These are phyloP conservation scores for Chlamydomonas schloesseri DNA, from an alignment of 139 green algal species.

Conservation along the genomic window DNA sequence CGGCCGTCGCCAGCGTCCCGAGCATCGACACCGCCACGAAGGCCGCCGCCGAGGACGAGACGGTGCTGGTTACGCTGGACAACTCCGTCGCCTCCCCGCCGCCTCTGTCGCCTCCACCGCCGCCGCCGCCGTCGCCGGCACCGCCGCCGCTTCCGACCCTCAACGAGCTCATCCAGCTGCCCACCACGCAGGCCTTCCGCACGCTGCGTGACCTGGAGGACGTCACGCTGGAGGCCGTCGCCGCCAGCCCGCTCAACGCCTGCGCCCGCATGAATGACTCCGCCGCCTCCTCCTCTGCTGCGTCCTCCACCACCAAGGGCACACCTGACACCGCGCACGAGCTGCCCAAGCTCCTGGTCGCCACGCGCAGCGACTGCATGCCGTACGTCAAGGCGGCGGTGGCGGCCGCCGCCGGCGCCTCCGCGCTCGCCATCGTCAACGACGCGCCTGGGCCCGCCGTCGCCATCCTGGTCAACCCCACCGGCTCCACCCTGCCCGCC, in stretches of 20 bases:
- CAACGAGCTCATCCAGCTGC: background rate
- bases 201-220: conserved; percentile 3
- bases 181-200: background rate
- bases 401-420: conserved; percentile 70
- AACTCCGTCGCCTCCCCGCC: background rate
- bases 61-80: no score
- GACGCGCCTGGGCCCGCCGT: conserved; percentile 41
- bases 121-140: background rate
- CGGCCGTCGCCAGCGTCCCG: background rate
- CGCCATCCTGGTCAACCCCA: background rate
- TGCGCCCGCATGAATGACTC: background rate
- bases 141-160: background rate
- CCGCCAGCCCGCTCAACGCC: background rate
- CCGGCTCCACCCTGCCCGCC: conserved; percentile 19
- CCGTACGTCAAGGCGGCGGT: conserved; percentile 70
- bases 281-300: background rate
- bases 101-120: background rate
- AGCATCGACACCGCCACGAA: background rate
- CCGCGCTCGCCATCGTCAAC: conserved; percentile 76
- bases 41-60: background rate
- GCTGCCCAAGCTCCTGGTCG: conserved; percentile 56
- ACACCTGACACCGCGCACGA: no score
- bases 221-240: background rate
- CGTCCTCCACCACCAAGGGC: no score
- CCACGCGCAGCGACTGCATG: conserved; percentile 72